Percentiles rank a stretch among this genome's conserved stretches.
phyloP scores from a whole-genome alignment of 352 stramenopile species.

The Globisporangium paroecandrum region DNA sequence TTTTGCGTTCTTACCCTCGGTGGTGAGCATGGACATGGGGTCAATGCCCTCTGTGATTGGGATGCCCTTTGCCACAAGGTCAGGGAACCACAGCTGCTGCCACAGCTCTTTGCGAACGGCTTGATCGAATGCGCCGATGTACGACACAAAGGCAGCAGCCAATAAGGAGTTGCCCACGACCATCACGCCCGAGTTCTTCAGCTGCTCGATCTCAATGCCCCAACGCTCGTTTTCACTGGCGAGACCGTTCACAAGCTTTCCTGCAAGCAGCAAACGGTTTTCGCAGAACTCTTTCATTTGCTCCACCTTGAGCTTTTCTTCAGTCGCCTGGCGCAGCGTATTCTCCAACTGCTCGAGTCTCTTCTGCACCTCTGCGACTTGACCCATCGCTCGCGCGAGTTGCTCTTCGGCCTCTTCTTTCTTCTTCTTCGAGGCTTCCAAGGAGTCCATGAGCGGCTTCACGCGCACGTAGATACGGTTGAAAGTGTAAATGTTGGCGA shows the following conservation, averaged over 20 bases:
- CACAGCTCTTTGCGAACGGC: constrained; percentile 83
- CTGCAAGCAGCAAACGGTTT: constrained; percentile 89
- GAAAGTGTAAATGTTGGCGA: constrained; percentile 98
- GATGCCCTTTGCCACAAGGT: constrained; percentile 90
- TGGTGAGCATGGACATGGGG: constrained; percentile 94
- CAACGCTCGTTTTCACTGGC: constrained; percentile 96
- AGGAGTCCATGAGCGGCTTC: constrained; percentile 97
- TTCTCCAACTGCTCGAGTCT: constrained; percentile 91
- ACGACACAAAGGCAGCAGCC: constrained; percentile 96
- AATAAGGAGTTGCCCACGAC: constrained; percentile 96
- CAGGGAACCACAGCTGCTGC: constrained; percentile 82
- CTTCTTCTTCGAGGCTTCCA: constrained; percentile 92
- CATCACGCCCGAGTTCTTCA: constrained; percentile 93
- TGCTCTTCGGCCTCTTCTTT: constrained; percentile 92
- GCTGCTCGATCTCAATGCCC: constrained; percentile 95
- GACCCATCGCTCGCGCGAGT: constrained; percentile 87
- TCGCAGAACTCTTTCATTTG: constrained; percentile 93
- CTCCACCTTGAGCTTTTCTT: constrained; percentile 97
- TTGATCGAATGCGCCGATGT: constrained; percentile 97
- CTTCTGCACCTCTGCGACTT: constrained; percentile 93
- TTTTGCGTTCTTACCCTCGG: constrained; percentile 95
- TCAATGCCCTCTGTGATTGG: constrained; percentile 94
- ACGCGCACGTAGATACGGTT: constrained; percentile 99
- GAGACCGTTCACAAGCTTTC: constrained; percentile 94
- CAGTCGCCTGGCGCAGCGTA: constrained; percentile 91